Evolutionary conservation across 2,329 filamentous ascomycete genomes (phyloP).

Genomic region (Fusarium luffae): DNA sequence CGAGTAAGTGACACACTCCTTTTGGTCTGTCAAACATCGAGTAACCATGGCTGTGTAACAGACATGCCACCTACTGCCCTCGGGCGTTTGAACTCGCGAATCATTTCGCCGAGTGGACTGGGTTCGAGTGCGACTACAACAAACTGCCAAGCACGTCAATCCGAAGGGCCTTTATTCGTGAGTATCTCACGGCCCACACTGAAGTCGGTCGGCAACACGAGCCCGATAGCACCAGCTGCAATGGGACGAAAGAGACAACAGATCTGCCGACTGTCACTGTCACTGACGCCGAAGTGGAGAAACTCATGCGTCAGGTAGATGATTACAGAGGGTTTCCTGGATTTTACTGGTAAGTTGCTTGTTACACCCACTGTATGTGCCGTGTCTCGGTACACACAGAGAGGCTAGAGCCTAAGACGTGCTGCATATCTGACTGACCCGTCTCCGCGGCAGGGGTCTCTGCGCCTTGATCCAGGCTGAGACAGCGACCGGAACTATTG

Average conservation of each 20-base stretch:
- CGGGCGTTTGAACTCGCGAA: conserved; percentile 40
- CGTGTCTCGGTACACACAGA: too few relatives aligned
- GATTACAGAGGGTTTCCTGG: conserved; percentile 37
- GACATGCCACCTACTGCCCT: conserved; percentile 40
- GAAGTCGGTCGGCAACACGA: background rate
- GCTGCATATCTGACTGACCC: conserved; percentile 7
- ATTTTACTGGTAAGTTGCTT: conserved; percentile 38
- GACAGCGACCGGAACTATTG: conserved; percentile 40
- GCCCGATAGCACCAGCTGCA: background rate
- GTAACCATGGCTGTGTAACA: conserved; percentile 2
- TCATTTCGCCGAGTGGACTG: conserved; percentile 41
- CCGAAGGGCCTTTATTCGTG: conserved; percentile 28
- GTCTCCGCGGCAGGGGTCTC: conserved; percentile 31
- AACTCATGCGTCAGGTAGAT: conserved; percentile 34
- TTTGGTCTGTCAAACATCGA: background rate
- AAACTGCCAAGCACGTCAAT: conserved; percentile 16
- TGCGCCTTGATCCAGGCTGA: conserved; percentile 42
- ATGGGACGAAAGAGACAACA: background rate
- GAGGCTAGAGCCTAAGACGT: too few relatives aligned
- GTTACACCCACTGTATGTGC: background rate
- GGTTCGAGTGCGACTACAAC: conserved; percentile 36
- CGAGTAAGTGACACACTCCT: conserved; percentile 30
- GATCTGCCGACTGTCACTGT: conserved; percentile 7
- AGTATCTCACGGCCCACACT: conserved; percentile 29
- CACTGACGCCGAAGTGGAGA: conserved; percentile 28